Evolutionary conservation across 2,329 filamentous ascomycete genomes (phyloP), one percentile per base, ranked within the genome.

Genomic region (Fusarium scirpi): DNA sequence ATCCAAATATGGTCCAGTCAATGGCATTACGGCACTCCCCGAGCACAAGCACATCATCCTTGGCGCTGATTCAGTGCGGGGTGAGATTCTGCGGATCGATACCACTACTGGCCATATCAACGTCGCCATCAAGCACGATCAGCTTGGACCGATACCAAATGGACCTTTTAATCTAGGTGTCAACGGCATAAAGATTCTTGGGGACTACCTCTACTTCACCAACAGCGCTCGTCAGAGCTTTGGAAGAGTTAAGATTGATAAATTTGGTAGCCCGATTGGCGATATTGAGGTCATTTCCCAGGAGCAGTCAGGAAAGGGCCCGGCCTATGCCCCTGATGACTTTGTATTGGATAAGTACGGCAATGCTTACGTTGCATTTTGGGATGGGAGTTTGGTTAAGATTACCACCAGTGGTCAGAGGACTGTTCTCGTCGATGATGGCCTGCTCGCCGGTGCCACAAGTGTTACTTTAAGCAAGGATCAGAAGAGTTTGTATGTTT

Each of bases 51-150:
- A 55, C 11, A 46, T 66, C 16, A 54, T 66, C 3, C 48, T 66
- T 18, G 45, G 55, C 6, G 61, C 63, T 24, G 61, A 60, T 43
- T 55, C 61, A 3, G 32, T 24, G 2, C 57, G 54, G 3, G 63
- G 63, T 5, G 62, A 51, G n/a, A 60, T 66, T 46, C 4, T 65
- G 3, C 63, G 61, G 0, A 57, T 66, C 6, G 44, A 66, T 22
- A 65, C 61, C 2, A 22, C 2, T 9, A 47, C 25, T 25, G 27
- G 55, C 3, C 38, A 58, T 4, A 13, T 59, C 2, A 8, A 38
- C 4, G 30, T 55, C 4, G 27, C 45, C 7, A 51, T 66, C 9
- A 30, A 51, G 27, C 25, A 51, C 13, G 45, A 61, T 15, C 15
- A 40, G 8, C 40, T 66, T 1, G 16, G 22, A 3, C 32, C 45